Base-by-base conservation (phyloP, 805 yeast species). In the Jamesozyma jinghongensis region DNA sequence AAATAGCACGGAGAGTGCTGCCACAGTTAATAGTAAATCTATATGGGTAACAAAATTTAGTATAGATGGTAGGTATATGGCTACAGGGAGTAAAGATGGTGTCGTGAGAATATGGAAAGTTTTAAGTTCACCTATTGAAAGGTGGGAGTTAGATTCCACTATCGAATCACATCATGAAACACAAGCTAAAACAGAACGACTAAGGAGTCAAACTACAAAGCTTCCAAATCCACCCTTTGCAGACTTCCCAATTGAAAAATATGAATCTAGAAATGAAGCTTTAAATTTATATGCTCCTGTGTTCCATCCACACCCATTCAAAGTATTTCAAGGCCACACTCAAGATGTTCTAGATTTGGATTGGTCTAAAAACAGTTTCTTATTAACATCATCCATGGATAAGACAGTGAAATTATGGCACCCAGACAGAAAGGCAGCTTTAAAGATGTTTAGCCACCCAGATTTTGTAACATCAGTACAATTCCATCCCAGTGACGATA, bases 291-390 rank as follows among this genome's bases (percentile, higher is more conserved):
- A 71, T 51, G 94, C 94, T 0, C 90, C 95, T 0, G 85, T 88
- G 2, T 87, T 88, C 59, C 81, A 79, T 48, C 74, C 77, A 2
- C 56, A 54, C 8, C 95, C 96, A 0, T 56, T 70, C 11, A 68
- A 74, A 28, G 71, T 71, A n/a, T 82, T 77, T 46, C 61, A 59
- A 33, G 90, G 83, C 16, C 97, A 90, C 59, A 63, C 73, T 1
- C 75, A 74, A 34, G 83, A 85, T 42, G 70, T 90, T 10, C 59
- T 85, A n/a, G 75, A 82, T 7, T 55, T 88, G 26, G 84, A 84
- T 52, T 88, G 97, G 97, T 81, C 94, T 38, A 81, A 80, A 50
- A 87, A 86, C 60, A 81, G 81, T 56, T 88, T 88, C 50, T 57
- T 88, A 20, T 55, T 86, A 0, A 71, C 92, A 1, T 79, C 90